Evolutionary conservation across 208 protist species (phyloP).

Genomic region (Acanthamoeba royreba): DNA sequence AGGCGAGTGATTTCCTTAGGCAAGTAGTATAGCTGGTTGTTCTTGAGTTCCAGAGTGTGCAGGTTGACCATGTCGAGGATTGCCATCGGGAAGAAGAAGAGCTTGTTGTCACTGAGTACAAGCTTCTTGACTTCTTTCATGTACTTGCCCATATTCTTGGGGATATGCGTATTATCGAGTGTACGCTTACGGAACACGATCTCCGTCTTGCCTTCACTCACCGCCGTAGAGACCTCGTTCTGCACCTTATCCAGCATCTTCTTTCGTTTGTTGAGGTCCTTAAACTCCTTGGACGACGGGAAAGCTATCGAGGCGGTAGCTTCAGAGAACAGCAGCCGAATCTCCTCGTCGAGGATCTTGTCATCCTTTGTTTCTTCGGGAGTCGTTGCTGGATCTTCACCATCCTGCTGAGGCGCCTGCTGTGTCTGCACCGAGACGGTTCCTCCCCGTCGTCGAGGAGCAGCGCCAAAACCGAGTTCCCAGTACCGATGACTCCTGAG

Average conservation of each 20-base stretch:
- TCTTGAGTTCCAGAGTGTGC: neutral
- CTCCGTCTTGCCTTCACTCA: neutral
- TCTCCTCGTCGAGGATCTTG: neutral
- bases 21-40: neutral
- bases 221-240: neutral
- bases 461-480: neutral
- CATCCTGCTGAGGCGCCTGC: neutral
- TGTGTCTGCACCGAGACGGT: neutral
- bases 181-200: neutral
- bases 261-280: neutral
- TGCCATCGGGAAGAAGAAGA: conserved; percentile 40
- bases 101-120: conserved; percentile 17
- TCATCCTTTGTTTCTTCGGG: neutral
- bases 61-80: conserved; percentile 19
- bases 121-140: conserved; percentile 32
- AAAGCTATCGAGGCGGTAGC: neutral
- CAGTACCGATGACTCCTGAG: neutral
- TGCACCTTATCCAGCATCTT: conserved; percentile 20
- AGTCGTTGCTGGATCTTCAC: neutral
- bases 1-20: neutral
- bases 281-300: neutral
- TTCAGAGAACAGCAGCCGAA: neutral
- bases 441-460: neutral
- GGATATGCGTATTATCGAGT: conserved; percentile 26
- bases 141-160: conserved; percentile 25